Base-by-base conservation (phyloP, 129 eudicot species). In the Logfia minima region DNA sequence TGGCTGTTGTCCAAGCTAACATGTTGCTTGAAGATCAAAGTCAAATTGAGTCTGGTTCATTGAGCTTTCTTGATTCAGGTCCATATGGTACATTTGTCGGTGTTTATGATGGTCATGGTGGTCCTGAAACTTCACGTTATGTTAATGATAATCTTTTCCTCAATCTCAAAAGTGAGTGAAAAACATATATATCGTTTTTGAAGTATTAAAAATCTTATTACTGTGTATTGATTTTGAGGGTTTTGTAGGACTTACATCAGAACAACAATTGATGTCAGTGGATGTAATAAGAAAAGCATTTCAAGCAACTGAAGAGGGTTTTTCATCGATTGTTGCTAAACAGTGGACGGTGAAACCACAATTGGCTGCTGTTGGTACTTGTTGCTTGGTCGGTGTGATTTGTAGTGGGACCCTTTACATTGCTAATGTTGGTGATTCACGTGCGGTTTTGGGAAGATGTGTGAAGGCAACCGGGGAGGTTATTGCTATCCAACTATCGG, bases 1-100 rank as follows among this genome's bases (percentile, higher is more conserved):
- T 90, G 96, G 92, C 96, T 19, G 96, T 90, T 48, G 96, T 90
- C 55, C 96, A 90, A 76, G 96, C 96, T 62, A 90, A 90, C 73
- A 87, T 81, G 82, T 79, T 90, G 58, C 91, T 90, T 21, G 96
- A 90, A 75, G 96, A 90, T 84, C 96, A 90, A 78, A 84, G 89
- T 45, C 96, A 90, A 82, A 80, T 90, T 26, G 96, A 90, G 85
- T 90, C 96, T 1, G 93, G 96, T 48, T 81, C 85, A 3, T 84
- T 90, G 85, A 88, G 91, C 80, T 84, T 84, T 71, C 86, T 68
- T 31, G 91, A 88, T 74, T 78, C 89, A 21, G 96, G 96, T 10
- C 96, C 88, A 0, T 84, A 43, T 70, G 96, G 96, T 51, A 88
- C 93, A 29, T 90, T 90, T 88, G 80, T 90, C 52, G 96, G 96